A percentile compares a stretch with the other conserved stretches of the same genome.
phyloP scores from a whole-genome alignment of 768 basidiomycete genomes.

The Trametes coccinea region DNA sequence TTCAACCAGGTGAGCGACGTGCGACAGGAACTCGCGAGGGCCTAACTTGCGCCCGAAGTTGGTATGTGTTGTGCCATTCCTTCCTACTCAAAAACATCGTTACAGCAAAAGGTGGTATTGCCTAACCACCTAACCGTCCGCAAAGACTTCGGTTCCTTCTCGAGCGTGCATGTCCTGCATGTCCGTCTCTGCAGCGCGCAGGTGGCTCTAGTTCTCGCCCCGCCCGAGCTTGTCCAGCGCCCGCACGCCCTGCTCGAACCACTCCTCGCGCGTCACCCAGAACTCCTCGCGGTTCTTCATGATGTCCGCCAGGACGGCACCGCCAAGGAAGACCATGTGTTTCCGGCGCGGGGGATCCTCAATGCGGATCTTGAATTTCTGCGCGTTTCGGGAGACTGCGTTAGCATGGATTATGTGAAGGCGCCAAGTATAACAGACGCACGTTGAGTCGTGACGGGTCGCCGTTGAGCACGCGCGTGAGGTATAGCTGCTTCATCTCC shows the following conservation, averaged over 20 bases:
- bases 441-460: constrained; percentile 87
- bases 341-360: constrained; percentile 98
- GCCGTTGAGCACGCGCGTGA: constrained; percentile 83
- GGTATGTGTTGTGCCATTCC: constrained; percentile 2
- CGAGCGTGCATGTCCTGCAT: constrained; percentile 6
- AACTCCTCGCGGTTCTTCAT: constrained; percentile 95
- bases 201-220: constrained; percentile 41
- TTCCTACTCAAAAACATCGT: constrained; percentile 10
- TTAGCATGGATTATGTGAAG: too few relatives aligned
- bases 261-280: constrained; percentile 94
- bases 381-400: neutral
- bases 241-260: constrained; percentile 86
- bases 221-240: constrained; percentile 87
- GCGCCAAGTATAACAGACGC: constrained; percentile 34
- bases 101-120: constrained; percentile 10
- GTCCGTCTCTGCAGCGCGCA: neutral
- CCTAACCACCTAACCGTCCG: constrained; percentile 2
- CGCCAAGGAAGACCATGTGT: constrained; percentile 99
- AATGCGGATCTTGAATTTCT: constrained; percentile 99
- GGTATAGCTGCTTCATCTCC: constrained; percentile 99
- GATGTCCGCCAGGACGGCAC: constrained; percentile 97
- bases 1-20: too few relatives aligned
- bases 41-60: neutral
- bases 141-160: neutral
- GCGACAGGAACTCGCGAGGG: too few relatives aligned